Evolutionary conservation across 495 filamentous ascomycete species (phyloP).

Genomic region (Zalerion maritima): DNA sequence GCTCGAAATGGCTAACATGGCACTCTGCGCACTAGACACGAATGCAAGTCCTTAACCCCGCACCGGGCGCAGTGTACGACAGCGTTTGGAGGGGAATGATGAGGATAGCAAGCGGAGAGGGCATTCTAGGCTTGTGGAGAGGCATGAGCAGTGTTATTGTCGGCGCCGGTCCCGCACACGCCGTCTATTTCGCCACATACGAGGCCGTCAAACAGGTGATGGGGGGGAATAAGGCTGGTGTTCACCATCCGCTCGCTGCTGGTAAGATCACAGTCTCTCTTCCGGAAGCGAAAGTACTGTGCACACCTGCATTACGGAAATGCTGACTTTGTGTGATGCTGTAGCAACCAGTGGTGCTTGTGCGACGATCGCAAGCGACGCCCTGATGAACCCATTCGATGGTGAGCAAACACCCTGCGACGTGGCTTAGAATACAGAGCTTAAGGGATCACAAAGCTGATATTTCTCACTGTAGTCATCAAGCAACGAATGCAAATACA

Average conservation of each 20-base stretch:
- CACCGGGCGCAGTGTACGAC: slow-evolving; percentile 70
- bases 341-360: slow-evolving; percentile 80
- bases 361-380: slow-evolving; percentile 92
- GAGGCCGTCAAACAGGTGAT: slow-evolving; percentile 92
- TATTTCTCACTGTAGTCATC: slow-evolving; percentile 50
- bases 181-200: slow-evolving; percentile 96
- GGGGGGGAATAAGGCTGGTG: slow-evolving; percentile 76
- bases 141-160: slow-evolving; percentile 93
- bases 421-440: slow-evolving; percentile 1
- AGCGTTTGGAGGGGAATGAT: slow-evolving; percentile 85
- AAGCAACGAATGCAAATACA: slow-evolving; percentile 99
- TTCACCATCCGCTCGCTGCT: slow-evolving; percentile 87
- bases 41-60: slow-evolving; percentile 90
- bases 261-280: slow-evolving; percentile 35
- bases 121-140: slow-evolving; percentile 82
- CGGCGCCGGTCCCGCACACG: slow-evolving; percentile 95
- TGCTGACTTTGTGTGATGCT: slow-evolving; percentile 9
- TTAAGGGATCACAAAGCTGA: slow-evolving; percentile 5
- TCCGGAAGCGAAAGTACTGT: slow-evolving; percentile 3
- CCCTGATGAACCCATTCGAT: slow-evolving; percentile 98
- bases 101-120: slow-evolving; percentile 80
- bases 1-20: slow-evolving; percentile 10
- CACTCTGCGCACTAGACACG: slow-evolving; percentile 51
- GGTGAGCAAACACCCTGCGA: slow-evolving; percentile 37
- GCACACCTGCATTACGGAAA: slow-evolving; percentile 1